Evolutionary conservation across 345 rosid genomes (phyloP).

Genomic region (Draba incana): DNA sequence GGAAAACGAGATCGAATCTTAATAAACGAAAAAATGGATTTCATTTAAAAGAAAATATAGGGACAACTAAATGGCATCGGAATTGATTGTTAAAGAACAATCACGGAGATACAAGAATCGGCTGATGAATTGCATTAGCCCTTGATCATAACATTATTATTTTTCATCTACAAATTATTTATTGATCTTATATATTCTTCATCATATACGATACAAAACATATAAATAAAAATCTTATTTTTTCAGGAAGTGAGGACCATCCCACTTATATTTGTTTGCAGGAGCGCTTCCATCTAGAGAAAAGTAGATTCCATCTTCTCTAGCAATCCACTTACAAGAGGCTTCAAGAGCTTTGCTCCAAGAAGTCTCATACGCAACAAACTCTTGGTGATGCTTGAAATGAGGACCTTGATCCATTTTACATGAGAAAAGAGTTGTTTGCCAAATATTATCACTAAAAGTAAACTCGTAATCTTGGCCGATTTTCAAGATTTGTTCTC

Average conservation of each 20-base stretch:
- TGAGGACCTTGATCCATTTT: constrained; percentile 37
- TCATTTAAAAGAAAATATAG: no score
- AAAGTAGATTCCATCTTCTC: constrained; percentile 32
- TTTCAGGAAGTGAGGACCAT: constrained; percentile 13
- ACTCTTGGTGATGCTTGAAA: constrained; percentile 30
- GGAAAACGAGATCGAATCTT: no score
- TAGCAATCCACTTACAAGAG: constrained; percentile 22
- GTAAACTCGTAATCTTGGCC: constrained; percentile 22
- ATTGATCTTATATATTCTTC: not conserved
- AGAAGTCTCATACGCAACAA: constrained; percentile 29
- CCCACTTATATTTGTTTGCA: constrained; percentile 13
- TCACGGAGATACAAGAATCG: no score
- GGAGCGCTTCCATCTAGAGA: constrained; percentile 24
- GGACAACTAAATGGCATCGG: no score
- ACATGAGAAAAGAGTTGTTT: constrained; percentile 19
- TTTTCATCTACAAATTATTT: not conserved
- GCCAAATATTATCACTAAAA: constrained; percentile 20
- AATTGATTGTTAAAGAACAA: no score
- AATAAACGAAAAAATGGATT: no score
- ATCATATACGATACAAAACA: constrained; percentile 2
- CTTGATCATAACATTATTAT: no score
- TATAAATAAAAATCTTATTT: not conserved
- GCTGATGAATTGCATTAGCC: no score
- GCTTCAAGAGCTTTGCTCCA: constrained; percentile 34
- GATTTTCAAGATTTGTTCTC: constrained; percentile 10